Evolutionary conservation across 208 protist species (phyloP).

Genomic region (Acanthamoeba sp.): DNA sequence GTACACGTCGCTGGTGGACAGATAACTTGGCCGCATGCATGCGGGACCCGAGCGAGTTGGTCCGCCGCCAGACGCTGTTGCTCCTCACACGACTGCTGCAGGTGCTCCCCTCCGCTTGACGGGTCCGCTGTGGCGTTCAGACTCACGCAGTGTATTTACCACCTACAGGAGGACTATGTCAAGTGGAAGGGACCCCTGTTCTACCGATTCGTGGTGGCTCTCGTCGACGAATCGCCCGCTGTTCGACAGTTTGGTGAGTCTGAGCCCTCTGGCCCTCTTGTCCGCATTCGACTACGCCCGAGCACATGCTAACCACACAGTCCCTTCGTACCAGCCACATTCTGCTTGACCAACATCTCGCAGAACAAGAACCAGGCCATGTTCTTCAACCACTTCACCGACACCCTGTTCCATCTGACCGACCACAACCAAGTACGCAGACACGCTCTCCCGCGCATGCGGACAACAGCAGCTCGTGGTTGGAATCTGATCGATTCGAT

Average conservation of each 20-base stretch:
- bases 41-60: slow-evolving; percentile 82
- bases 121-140: neutral
- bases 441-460: neutral
- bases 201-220: slow-evolving; percentile 80
- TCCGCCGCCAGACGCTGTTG: slow-evolving; percentile 85
- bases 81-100: slow-evolving; percentile 81
- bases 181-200: slow-evolving; percentile 88
- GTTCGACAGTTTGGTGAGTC: slow-evolving; percentile 70
- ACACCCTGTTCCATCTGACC: slow-evolving; percentile 84
- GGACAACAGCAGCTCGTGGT: too few species aligned
- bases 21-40: slow-evolving; percentile 83
- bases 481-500: neutral
- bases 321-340: too few species aligned
- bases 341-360: slow-evolving; percentile 76
- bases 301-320: too few species aligned
- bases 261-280: neutral
- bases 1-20: slow-evolving; percentile 82
- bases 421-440: slow-evolving; percentile 67
- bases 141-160: too few species aligned
- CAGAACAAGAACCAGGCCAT: slow-evolving; percentile 5
- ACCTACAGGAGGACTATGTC: slow-evolving; percentile 86
- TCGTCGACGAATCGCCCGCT: slow-evolving; percentile 78
- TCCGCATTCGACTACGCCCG: too few species aligned
- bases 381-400: slow-evolving; percentile 81
- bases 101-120: neutral